Base-by-base conservation (phyloP, 768 basidiomycete genomes). In the Candolleomyces aberdarensis region DNA sequence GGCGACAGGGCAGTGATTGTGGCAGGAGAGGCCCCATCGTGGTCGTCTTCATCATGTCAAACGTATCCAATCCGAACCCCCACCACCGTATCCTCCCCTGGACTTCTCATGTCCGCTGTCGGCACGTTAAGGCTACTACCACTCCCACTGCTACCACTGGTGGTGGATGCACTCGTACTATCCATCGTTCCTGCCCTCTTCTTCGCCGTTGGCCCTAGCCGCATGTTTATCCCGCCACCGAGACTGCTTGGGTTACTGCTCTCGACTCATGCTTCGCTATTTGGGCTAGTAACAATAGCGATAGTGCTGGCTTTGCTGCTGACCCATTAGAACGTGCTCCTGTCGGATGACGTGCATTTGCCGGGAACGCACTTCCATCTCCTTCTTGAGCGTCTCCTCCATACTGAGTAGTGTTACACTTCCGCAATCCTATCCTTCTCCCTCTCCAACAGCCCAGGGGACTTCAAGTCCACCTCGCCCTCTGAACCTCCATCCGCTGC, bases 21-120 rank as follows among this genome's bases (percentile, higher is more conserved):
- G n/a, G 54, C 54, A 43, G 54, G 54, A 4, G 54, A 56, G 11
- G 40, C 11, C 19, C 7, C 29, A 32, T 53, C 29, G 9, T 26
- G 39, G 7, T 50, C 22, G 20, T 50, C 22, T 22, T 29, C 49
- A 3, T 22, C 49, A n/a, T 43, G 14, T 13, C 14, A 9, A 9
- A 4, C 52, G 5, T 48, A 20, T 19, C 55, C 20, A 4, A 39
- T 50, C n/a, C 55, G 60, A n/a, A 56, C 48, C 26, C 60, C 60
- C 26, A 61, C 60, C 29, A 61, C 56, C n/a, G 60, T 61, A 26
- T 54, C 60, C 39, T 60, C 59, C 46, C 59, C 59, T 7, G 59
- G 53, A 39, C 59, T 60, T 44, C 48, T 60, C 46, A 57, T 40
- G n/a, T n/a, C n/a, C 39, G 29, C 22, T 32, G 13, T n/a, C 19